These are phyloP conservation scores for Wickerhamiella azyma DNA, from an alignment of 805 yeast genomes.

Conservation along the genomic window DNA sequence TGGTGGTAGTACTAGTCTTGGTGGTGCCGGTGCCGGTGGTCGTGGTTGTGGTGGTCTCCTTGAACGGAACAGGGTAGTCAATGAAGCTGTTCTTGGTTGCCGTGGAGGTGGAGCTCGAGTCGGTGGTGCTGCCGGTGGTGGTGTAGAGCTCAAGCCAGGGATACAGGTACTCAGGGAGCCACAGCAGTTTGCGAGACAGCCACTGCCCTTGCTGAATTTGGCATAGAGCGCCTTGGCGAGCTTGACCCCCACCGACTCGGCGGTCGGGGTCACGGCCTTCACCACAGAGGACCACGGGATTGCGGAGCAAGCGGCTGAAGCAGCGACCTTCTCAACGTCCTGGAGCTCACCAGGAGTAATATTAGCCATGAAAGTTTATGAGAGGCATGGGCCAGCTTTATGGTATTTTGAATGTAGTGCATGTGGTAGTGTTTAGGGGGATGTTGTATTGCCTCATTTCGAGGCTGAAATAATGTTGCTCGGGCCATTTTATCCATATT, in stretches of 20 bases:
- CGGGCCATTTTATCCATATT: too few species aligned
- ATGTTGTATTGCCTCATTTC: too few species aligned
- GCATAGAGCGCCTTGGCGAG: neutral
- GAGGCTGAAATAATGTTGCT: too few species aligned
- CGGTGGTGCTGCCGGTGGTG: neutral
- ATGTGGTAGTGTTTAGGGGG: neutral
- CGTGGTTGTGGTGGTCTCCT: neutral
- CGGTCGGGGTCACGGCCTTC: neutral
- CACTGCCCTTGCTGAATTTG: neutral
- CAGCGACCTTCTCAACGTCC: neutral
- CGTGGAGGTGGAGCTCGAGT: neutral
- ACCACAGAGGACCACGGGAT: neutral
- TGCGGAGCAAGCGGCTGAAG: neutral
- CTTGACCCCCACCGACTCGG: neutral
- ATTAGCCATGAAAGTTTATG: neutral
- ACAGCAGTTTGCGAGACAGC: neutral
- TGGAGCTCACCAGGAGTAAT: neutral
- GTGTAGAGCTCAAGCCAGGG: neutral
- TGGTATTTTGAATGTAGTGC: neutral
- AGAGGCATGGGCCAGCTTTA: neutral
- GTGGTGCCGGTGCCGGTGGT: neutral
- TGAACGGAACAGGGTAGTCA: slow-evolving; percentile 6
- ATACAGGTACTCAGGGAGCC: neutral
- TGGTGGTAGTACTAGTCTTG: neutral
- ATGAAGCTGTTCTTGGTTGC: neutral